Evolutionary conservation across 768 basidiomycete genomes (phyloP), one percentile per base, ranked within the genome.

Genomic region (Boletus sp.): DNA sequence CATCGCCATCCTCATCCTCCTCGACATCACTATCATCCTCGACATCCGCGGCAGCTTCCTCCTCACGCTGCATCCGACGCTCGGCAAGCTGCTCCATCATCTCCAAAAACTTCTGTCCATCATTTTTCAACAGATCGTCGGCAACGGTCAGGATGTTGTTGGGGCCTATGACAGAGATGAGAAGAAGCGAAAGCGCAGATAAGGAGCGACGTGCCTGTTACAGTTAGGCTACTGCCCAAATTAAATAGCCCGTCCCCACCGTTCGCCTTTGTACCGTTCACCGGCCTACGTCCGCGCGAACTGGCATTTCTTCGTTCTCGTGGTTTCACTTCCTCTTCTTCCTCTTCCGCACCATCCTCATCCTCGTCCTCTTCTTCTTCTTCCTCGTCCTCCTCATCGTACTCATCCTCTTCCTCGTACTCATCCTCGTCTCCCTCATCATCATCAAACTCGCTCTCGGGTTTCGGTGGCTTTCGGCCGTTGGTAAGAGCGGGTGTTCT

Each of bases 21-120:
- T 82, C 83, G 1, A 83, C 82, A 4, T 83, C 84, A 6, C 83
- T 83, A 36, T 82, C 84, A 20, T 81, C 81, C 29, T 84, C 87
- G 0, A 82, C 83, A 36, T 83, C 85, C 0, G 82, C 79, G 17
- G 78, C 81, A 33, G 77, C 80, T 67, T 82, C 79, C 64, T 94
- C 90, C 68, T 98, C 95, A 5, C 95, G 83, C 64, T 91, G 88
- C 83, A 96, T 92, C 45, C 96, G 83, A 49, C 93, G 83, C 68
- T 97, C 94, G 0, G 96, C 95, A 18, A 99, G 83, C 74, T 96
- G 94, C 72, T 98, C 97, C 97, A 99, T 99, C 97, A 99, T 99
- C 78, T 99, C 97, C 65, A 99, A 77, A 77, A 99, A 99, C 78
- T 97, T 98, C 67, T 94, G 92, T 2, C 96, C 96, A 67, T 99